A percentile compares a stretch with the other conserved stretches of the same genome.
These are phyloP conservation scores for Cucumis hystrix DNA, from an alignment of 306 rosid genomes.

Conservation along the genomic window DNA sequence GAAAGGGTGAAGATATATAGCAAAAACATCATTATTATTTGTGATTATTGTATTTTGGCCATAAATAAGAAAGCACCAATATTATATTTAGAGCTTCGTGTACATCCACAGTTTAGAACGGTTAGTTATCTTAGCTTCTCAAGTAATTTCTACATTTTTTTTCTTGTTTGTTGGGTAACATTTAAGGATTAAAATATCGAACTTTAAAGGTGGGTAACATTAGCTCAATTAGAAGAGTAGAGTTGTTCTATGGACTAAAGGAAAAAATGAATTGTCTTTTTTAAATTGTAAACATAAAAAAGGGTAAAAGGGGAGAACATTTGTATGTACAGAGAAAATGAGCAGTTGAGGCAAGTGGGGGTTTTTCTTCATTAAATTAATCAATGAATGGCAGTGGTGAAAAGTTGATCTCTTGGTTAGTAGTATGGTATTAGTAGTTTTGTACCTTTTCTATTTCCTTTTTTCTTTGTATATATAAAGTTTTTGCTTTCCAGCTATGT, in stretches of 20 bases:
- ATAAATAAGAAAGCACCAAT: too few relatives aligned
- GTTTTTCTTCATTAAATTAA: not conserved
- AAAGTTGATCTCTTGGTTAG: not conserved
- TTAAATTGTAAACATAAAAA: not conserved
- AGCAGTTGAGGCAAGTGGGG: not conserved
- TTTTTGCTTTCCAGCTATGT: constrained; percentile 38
- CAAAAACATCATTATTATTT: too few relatives aligned
- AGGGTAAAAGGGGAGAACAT: not conserved
- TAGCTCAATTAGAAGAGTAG: not conserved
- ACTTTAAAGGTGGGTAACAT: too few relatives aligned
- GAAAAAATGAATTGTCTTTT: not conserved
- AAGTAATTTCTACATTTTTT: too few relatives aligned
- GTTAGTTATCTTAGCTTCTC: too few relatives aligned
- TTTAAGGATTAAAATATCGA: too few relatives aligned
- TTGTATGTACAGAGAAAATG: not conserved
- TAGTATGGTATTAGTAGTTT: not conserved
- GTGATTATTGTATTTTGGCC: too few relatives aligned
- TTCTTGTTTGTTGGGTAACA: not conserved
- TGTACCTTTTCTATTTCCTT: not conserved
- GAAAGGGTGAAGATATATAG: too few relatives aligned
- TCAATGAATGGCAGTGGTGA: not conserved
- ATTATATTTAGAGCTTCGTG: too few relatives aligned
- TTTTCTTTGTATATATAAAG: not conserved
- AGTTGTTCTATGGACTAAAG: not conserved
- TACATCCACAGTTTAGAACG: too few relatives aligned